These are phyloP conservation scores for Aurifilum marmelostoma DNA, from an alignment of 2,329 filamentous ascomycete species.

Conservation along the genomic window DNA sequence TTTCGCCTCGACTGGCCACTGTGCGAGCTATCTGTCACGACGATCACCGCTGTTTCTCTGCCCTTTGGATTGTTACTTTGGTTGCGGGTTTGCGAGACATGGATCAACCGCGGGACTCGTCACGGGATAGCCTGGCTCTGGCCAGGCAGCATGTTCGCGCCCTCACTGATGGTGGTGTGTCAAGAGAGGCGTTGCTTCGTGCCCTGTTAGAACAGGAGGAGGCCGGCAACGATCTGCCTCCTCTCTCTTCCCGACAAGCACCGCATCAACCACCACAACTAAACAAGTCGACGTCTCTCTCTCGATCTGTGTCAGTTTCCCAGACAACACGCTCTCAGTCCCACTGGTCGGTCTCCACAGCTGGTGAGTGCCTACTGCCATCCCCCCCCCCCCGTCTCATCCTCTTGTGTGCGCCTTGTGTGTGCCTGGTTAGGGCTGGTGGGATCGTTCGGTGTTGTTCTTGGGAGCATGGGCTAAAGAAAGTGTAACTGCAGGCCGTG, in stretches of 20 bases:
- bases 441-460: conserved; percentile 15
- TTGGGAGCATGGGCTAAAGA: conserved; percentile 8
- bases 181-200: conserved; percentile 38
- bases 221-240: conserved; percentile 19
- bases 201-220: conserved; percentile 39
- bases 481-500: conserved; percentile 7
- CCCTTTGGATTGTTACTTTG: conserved; percentile 10
- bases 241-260: conserved; percentile 21
- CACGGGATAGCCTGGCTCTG: conserved; percentile 36
- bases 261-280: conserved; percentile 15
- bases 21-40: not conserved
- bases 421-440: too few species aligned
- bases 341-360: conserved; percentile 23
- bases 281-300: conserved; percentile 17
- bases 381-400: not conserved
- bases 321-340: conserved; percentile 22
- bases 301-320: conserved; percentile 24
- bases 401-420: too few species aligned
- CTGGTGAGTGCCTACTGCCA: conserved; percentile 18
- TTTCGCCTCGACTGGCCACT: conserved; percentile 5
- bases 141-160: conserved; percentile 40
- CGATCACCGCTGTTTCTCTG: not conserved
- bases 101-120: conserved; percentile 34
- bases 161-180: conserved; percentile 37
- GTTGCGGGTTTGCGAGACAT: conserved; percentile 25